These are phyloP conservation scores for Pseudozyma sp. DNA, from an alignment of 1,284 basidiomycete genomes.

Conservation along the genomic window DNA sequence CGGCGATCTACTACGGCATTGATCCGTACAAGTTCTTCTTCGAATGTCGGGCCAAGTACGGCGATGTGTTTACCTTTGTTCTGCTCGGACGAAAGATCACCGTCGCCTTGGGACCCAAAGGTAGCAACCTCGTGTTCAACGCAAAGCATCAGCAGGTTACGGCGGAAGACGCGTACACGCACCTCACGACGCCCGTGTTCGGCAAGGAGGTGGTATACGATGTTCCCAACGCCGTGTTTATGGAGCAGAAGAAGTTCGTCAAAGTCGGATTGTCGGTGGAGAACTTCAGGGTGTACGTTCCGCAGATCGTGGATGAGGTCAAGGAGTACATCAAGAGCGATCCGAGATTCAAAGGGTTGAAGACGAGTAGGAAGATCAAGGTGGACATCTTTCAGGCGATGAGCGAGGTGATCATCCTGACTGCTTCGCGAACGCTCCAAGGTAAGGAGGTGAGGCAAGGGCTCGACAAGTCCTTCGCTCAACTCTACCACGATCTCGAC, in stretches of 20 bases:
- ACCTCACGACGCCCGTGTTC: slow-evolving; percentile 73
- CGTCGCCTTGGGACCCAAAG: slow-evolving; percentile 89
- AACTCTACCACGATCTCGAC: slow-evolving; percentile 89
- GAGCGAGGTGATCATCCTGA: slow-evolving; percentile 94
- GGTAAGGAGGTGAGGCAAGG: slow-evolving; percentile 85
- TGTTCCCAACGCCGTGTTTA: slow-evolving; percentile 93
- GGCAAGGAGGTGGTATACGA: slow-evolving; percentile 98
- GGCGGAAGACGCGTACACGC: slow-evolving; percentile 94
- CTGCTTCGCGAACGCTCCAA: slow-evolving; percentile 91
- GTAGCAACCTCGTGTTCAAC: slow-evolving; percentile 93
- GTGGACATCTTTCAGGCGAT: slow-evolving; percentile 75
- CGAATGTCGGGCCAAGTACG: slow-evolving; percentile 80
- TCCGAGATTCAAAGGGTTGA: slow-evolving; percentile 74
- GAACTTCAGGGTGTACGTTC: slow-evolving; percentile 89
- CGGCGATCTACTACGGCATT: slow-evolving; percentile 79
- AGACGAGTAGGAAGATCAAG: slow-evolving; percentile 22
- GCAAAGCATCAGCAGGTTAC: slow-evolving; percentile 91
- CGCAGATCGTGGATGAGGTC: slow-evolving; percentile 80
- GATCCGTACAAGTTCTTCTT: slow-evolving; percentile 83
- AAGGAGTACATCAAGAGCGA: slow-evolving; percentile 66
- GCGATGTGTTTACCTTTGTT: slow-evolving; percentile 82
- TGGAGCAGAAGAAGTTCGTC: slow-evolving; percentile 98
- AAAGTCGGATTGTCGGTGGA: slow-evolving; percentile 88
- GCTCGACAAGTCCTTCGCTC: slow-evolving; percentile 86
- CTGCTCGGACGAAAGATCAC: slow-evolving; percentile 90